phyloP scores from a whole-genome alignment of 2,329 filamentous ascomycete genomes.

The Chrysoporthe austroafricana region DNA sequence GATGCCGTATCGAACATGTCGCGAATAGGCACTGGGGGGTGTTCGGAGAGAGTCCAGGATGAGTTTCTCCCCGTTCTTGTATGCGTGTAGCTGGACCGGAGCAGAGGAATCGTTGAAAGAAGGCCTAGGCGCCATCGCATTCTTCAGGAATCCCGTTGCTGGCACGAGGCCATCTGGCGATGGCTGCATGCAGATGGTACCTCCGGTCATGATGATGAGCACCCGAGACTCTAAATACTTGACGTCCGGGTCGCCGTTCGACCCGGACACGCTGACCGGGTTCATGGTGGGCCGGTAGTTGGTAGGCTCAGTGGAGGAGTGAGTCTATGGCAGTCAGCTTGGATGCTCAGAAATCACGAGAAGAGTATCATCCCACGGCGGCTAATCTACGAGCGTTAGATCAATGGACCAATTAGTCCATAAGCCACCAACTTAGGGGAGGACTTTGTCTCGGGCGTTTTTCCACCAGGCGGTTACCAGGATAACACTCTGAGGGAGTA shows the following conservation, averaged over 20 bases:
- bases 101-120: constrained; percentile 81
- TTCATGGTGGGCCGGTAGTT: not conserved
- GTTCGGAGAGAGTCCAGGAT: constrained; percentile 74
- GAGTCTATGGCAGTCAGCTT: not conserved
- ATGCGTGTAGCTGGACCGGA: constrained; percentile 55
- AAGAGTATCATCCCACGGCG: not conserved
- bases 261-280: not conserved
- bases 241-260: constrained; percentile 27
- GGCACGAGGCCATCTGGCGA: constrained; percentile 81
- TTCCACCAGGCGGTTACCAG: not conserved
- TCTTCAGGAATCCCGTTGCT: constrained; percentile 77
- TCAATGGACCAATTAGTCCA: not conserved
- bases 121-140: constrained; percentile 78
- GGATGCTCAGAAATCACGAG: not conserved
- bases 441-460: not conserved
- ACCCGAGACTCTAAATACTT: constrained; percentile 75
- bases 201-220: constrained; percentile 87
- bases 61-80: constrained; percentile 52
- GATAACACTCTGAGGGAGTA: not conserved
- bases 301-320: not conserved
- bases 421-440: not conserved
- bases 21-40: constrained; percentile 77
- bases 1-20: constrained; percentile 81
- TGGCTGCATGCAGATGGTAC: constrained; percentile 89
- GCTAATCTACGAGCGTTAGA: not conserved